These are phyloP conservation scores for Platanus orientalis DNA, from an alignment of 164 flowering plant species.

Conservation along the genomic window DNA sequence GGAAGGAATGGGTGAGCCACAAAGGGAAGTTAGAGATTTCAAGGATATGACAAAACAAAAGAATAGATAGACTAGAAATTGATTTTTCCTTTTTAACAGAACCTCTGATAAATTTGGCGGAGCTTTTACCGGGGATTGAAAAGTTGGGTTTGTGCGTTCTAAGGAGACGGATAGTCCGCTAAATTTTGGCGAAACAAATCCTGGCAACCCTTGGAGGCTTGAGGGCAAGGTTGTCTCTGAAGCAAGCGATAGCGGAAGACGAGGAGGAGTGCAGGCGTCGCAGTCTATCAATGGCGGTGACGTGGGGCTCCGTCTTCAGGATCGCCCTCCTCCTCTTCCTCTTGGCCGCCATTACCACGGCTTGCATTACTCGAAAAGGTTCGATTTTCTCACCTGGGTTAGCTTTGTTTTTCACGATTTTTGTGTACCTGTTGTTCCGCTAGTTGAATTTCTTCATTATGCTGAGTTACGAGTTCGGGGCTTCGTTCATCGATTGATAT, in stretches of 20 bases:
- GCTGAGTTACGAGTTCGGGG: not conserved
- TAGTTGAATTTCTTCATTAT: not conserved
- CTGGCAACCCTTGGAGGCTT: conserved; percentile 63
- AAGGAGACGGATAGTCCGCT: not conserved
- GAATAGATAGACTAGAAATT: too few relatives aligned
- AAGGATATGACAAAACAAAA: too few relatives aligned
- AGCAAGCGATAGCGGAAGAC: conserved; percentile 39
- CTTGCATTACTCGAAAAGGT: conserved; percentile 69
- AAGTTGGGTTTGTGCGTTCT: not conserved
- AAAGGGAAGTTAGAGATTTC: too few relatives aligned
- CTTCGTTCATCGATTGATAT: not conserved
- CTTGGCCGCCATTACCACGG: conserved; percentile 41
- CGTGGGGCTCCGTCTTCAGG: conserved; percentile 44
- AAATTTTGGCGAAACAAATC: conserved; percentile 19
- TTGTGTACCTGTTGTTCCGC: not conserved
- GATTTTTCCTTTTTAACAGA: not conserved
- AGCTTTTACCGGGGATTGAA: not conserved
- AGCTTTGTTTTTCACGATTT: not conserved
- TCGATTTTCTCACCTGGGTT: not conserved
- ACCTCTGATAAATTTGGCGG: not conserved
- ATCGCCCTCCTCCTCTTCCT: conserved; percentile 50
- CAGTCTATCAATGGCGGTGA: conserved; percentile 47
- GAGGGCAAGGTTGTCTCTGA: conserved; percentile 56
- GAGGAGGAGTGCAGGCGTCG: conserved; percentile 54
- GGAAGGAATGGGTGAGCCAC: too few relatives aligned